These are phyloP conservation scores for Coprinopsis sp. DNA, from an alignment of 768 basidiomycete genomes.

Conservation along the genomic window DNA sequence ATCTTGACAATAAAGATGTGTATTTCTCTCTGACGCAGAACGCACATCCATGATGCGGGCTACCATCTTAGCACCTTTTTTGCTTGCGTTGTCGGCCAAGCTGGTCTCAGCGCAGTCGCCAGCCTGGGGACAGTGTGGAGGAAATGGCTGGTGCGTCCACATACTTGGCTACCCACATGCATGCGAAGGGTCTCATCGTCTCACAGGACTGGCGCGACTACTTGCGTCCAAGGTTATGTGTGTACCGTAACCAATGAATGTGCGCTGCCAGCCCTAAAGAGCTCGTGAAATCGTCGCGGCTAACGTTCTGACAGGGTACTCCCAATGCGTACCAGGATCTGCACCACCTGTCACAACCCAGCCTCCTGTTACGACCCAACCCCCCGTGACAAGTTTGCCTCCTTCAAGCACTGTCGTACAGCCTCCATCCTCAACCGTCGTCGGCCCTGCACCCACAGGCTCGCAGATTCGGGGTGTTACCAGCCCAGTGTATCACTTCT, in stretches of 20 bases:
- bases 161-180: neutral
- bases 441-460: slow-evolving; percentile 34
- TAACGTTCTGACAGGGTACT: slow-evolving; percentile 37
- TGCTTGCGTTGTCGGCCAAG: slow-evolving; percentile 2
- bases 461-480: slow-evolving; percentile 51
- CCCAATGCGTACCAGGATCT: slow-evolving; percentile 46
- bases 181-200: neutral
- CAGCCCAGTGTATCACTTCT: slow-evolving; percentile 53
- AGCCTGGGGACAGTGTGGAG: slow-evolving; percentile 43
- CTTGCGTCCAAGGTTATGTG: slow-evolving; percentile 39
- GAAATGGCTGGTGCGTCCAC: slow-evolving; percentile 31
- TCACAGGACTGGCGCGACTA: slow-evolving; percentile 38
- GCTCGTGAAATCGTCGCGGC: neutral
- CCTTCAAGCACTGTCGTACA: slow-evolving; percentile 26
- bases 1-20: too few relatives aligned
- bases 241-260: slow-evolving; percentile 41
- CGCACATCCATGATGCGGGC: neutral
- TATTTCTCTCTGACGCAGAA: too few relatives aligned
- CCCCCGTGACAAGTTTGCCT: slow-evolving; percentile 24
- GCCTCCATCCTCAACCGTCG: slow-evolving; percentile 27
- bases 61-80: neutral
- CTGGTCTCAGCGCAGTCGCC: slow-evolving; percentile 30
- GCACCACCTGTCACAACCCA: slow-evolving; percentile 17
- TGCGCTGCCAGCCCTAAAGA: neutral
- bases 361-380: slow-evolving; percentile 15